These are phyloP conservation scores for Scenedesmus sp. DNA, from an alignment of 163 green algal species.

Conservation along the genomic window DNA sequence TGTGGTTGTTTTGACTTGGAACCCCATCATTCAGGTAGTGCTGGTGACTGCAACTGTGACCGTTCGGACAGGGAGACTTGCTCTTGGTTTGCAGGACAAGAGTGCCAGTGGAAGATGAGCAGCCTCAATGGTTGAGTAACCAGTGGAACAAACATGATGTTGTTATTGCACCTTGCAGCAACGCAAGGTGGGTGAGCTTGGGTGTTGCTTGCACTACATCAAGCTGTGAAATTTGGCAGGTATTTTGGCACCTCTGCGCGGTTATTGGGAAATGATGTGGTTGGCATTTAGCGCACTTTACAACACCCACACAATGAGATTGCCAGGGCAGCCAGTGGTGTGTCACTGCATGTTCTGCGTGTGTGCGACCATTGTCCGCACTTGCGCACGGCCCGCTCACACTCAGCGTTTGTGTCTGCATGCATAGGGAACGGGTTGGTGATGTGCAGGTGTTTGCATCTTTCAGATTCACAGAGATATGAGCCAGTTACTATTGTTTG, in stretches of 20 bases:
- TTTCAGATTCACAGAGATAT: not conserved
- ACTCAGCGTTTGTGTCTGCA: not conserved
- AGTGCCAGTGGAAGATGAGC: not conserved
- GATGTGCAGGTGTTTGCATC: not conserved
- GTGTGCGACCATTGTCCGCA: not conserved
- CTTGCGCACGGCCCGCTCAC: not conserved
- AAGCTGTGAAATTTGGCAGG: not conserved
- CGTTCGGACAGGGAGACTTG: not conserved
- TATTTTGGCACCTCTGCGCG: not conserved
- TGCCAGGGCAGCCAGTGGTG: not conserved
- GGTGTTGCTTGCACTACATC: not conserved
- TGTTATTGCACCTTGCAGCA: not conserved
- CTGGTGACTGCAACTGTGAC: not conserved
- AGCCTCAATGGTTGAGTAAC: not conserved
- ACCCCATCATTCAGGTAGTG: too few relatives aligned
- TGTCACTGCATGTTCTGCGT: not conserved
- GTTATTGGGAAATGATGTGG: not conserved
- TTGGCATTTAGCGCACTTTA: not conserved
- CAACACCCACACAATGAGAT: not conserved
- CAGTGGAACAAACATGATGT: not conserved
- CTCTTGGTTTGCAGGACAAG: not conserved
- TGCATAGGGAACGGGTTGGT: not conserved
- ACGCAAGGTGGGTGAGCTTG: not conserved
- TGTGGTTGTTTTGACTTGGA: too few relatives aligned
- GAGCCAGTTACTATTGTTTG: too few relatives aligned